These are phyloP conservation scores for Atalantia buxifolia DNA, from an alignment of 345 rosid genomes.

Conservation along the genomic window DNA sequence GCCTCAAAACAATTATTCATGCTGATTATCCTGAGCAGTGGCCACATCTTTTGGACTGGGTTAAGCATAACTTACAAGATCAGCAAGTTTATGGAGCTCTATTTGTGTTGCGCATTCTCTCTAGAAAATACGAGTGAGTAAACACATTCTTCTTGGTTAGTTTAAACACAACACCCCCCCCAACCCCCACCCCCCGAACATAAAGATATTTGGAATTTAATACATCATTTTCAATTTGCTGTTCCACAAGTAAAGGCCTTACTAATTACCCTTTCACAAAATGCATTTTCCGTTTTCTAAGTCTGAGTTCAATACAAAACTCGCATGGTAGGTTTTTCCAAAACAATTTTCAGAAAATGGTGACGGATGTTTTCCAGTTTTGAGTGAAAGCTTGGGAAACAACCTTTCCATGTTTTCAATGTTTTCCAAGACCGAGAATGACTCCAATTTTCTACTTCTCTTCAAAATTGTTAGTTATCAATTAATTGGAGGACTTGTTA, in stretches of 20 bases:
- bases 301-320: background rate
- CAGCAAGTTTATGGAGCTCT: slow-evolving; percentile 92
- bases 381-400: background rate
- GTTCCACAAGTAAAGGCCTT: background rate
- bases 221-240: background rate
- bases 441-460: background rate
- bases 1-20: slow-evolving; percentile 89
- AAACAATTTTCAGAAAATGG: background rate
- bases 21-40: slow-evolving; percentile 99
- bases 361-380: background rate
- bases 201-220: background rate
- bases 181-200: too few species aligned
- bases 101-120: slow-evolving; percentile 86
- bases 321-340: background rate
- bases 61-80: slow-evolving; percentile 80
- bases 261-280: background rate
- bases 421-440: background rate
- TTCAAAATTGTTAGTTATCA: background rate
- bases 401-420: background rate
- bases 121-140: slow-evolving; percentile 95
- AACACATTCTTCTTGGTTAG: background rate
- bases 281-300: background rate
- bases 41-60: slow-evolving; percentile 96
- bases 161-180: background rate
- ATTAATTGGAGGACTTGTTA: background rate